Evolutionary conservation across 306 rosid genomes (phyloP), one percentile per base, ranked within the genome.

Genomic region (Lathyrus sativus): DNA sequence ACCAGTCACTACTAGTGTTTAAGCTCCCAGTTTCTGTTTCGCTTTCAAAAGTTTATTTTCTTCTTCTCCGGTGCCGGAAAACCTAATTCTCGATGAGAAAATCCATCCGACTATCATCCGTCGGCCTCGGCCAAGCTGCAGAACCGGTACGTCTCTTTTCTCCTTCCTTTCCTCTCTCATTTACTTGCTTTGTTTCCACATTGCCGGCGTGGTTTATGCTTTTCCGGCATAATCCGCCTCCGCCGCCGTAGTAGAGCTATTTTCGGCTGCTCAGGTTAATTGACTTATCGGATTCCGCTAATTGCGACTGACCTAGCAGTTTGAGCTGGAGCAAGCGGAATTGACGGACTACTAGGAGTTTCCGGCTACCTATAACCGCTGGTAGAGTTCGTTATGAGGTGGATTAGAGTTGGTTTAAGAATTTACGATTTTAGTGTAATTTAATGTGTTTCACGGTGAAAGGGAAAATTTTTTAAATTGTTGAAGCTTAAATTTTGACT

Each of bases 1-100:
- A 54, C 6, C 37, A 31, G 28, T 35, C 35, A 50, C 29, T 6
- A 2, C 11, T 7, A 8, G 6, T 10, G 33, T 22, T 53, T 53
- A 53, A 19, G 58, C 5, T 24, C 41, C 0, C 39, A 28, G 18
- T 28, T 56, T 28, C 38, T 13, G 17, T 55, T 55, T 6, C 0
- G 5, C 14, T 9, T 9, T 26, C 5, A 9, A 6, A 24, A 53
- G 12, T 11, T 53, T 17, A 65, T n/a, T 42, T 28, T 60, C 73
- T 5, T 35, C 71, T n/a, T 56, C 65, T 4, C 65, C 70, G 54
- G 15, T 73, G 10, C 53, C 65, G 60, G 62, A 33, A 44, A 41
- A 5, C 9, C 58, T 3, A 1, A 44, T 44, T 15, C 56, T 46
- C 75, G 44, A 82, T 82, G 85, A 78, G 85, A 43, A 82, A 67